A percentile compares a stretch with the other conserved stretches of the same genome.
These are phyloP conservation scores for Carpinus fangiana DNA, from an alignment of 306 rosid species.

Conservation along the genomic window DNA sequence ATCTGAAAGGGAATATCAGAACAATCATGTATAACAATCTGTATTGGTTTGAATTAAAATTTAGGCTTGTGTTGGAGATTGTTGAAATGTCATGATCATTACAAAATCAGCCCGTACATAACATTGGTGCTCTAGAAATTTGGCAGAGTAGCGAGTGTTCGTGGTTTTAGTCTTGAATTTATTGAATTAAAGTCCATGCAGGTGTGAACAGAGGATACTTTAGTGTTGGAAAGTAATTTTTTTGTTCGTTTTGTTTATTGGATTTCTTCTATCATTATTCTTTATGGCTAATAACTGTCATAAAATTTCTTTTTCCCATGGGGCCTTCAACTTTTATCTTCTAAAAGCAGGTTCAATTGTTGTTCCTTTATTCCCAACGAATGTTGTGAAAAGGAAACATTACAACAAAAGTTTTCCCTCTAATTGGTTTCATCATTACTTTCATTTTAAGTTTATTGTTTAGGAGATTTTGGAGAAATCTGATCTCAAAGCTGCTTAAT, in stretches of 20 bases:
- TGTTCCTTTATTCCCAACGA: constrained; percentile 19
- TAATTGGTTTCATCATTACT: neutral
- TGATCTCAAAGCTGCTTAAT: constrained; percentile 22
- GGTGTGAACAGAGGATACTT: constrained; percentile 11
- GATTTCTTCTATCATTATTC: constrained; percentile 11
- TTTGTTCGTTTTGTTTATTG: constrained; percentile 17
- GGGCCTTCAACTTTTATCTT: constrained; percentile 25
- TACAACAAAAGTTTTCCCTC: neutral
- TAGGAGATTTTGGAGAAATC: constrained; percentile 22
- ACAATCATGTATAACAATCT: neutral
- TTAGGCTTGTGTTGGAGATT: neutral
- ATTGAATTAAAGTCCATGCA: neutral
- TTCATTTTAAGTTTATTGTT: neutral
- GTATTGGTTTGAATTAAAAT: neutral
- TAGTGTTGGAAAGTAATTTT: constrained; percentile 8
- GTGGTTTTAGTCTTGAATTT: neutral
- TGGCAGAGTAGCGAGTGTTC: neutral
- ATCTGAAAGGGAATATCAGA: neutral
- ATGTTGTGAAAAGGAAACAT: constrained; percentile 18
- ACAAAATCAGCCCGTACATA: neutral
- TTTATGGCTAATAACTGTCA: constrained; percentile 16
- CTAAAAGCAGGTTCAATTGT: constrained; percentile 33
- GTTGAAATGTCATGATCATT: neutral
- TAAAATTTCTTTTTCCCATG: constrained; percentile 16
- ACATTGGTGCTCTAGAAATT: neutral